These are phyloP conservation scores for Diplodia mutila DNA, from an alignment of 2,329 filamentous ascomycete genomes.

Conservation along the genomic window DNA sequence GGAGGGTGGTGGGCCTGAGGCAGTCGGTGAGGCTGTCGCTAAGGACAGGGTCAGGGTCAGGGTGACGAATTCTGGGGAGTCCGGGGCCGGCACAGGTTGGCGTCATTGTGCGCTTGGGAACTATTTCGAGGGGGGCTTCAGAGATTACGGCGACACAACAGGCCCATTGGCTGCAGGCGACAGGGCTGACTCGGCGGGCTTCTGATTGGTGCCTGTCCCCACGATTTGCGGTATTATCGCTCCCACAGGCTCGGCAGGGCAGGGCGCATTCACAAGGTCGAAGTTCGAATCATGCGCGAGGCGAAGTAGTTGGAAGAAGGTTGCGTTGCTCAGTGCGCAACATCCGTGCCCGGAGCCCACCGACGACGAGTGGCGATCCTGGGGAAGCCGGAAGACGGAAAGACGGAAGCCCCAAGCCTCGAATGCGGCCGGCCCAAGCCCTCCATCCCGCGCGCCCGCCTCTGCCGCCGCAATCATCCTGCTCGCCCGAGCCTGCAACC, in stretches of 20 bases:
- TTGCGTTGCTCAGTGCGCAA: conserved; percentile 1
- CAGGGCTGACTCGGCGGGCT: conserved; percentile 4
- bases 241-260: conserved; percentile 9
- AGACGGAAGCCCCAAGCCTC: no score
- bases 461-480: neutral
- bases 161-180: conserved; percentile 10
- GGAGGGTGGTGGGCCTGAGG: neutral
- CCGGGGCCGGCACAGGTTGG: neutral
- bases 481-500: neutral
- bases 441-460: neutral
- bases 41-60: neutral
- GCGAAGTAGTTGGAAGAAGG: neutral
- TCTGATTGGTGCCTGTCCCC: neutral
- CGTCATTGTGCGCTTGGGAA: neutral
- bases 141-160: neutral
- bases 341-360: neutral
- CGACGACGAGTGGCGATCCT: conserved; percentile 6
- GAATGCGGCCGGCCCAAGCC: neutral
- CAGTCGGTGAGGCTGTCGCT: neutral
- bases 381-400: conserved; percentile 12
- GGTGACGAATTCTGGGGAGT: neutral
- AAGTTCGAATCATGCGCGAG: conserved; percentile 1
- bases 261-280: neutral
- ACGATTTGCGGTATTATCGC: conserved; percentile 12
- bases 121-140: neutral